Evolutionary conservation across 345 rosid species (phyloP), one percentile per base, ranked within the genome.

Genomic region (Noccaea caerulescens): DNA sequence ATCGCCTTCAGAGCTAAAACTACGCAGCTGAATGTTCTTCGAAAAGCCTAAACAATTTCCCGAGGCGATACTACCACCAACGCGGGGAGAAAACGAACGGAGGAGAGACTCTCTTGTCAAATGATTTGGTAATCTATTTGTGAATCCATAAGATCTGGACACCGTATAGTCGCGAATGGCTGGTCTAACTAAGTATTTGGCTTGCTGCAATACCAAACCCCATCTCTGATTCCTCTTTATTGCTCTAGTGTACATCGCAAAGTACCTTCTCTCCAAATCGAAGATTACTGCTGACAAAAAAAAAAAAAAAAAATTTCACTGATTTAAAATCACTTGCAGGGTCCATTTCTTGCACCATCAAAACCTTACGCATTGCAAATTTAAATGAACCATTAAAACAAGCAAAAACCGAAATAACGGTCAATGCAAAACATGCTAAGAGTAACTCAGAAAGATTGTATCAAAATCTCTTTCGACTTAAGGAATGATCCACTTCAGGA

Each of bases 1-100:
- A 81, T 85, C 91, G 33, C 95, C 93, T 77, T 88, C 81, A 20
- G 98, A 91, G 75, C 96, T 87, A 79, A 78, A 94, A 8, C 71
- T 52, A 58, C 98, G 80, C 12, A 82, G 75, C 79, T 84, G 87
- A 49, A 64, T 66, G 59, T 66, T 83, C 46, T 54, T 69, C 13
- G 62, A 77, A 69, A 69, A 36, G 0, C 72, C 13, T 69, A 42
- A 63, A 55, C 52, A 46, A 73, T 61, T 56, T 55, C 79, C 69
- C 3, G 79, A 27, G 41, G 74, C 67, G 61, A 65, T 53, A 43
- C 33, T 66, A 60, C 72, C 13, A 55, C 76, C 23, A 20, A 20
- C 75, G 5, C 30, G 53, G 27, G 54, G 33, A n/a, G 74, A 69
- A 54, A 79, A 57, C 12, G 84, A 80, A 76, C 77, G 42, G 3